phyloP scores from a whole-genome alignment of 2,329 filamentous ascomycete species.

The Ascochyta pisi region DNA sequence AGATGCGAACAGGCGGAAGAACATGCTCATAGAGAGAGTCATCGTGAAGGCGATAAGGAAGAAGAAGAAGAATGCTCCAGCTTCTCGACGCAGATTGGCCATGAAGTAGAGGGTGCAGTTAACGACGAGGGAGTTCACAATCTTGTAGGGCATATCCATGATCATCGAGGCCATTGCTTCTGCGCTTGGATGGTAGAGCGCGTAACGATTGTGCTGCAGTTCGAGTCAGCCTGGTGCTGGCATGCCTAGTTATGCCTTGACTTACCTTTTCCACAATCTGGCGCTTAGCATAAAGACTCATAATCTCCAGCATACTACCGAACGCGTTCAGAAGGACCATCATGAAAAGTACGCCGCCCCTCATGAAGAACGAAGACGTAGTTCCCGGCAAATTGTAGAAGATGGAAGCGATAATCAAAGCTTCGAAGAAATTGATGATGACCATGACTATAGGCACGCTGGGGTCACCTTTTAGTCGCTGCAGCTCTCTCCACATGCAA shows the following conservation, averaged over 20 bases:
- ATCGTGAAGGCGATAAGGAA: conserved; percentile 63
- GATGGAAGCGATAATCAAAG: conserved; percentile 65
- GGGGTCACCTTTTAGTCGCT: conserved; percentile 33
- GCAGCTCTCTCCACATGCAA: conserved; percentile 33
- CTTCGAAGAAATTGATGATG: conserved; percentile 73
- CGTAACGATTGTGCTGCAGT: conserved; percentile 74
- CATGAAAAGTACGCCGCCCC: conserved; percentile 65
- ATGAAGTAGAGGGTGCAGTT: conserved; percentile 84
- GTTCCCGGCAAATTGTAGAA: conserved; percentile 61
- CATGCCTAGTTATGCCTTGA: background rate
- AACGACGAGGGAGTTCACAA: conserved; percentile 72
- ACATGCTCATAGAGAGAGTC: conserved; percentile 78
- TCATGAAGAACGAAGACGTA: conserved; percentile 60
- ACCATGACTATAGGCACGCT: conserved; percentile 68
- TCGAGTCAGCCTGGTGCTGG: conserved; percentile 1
- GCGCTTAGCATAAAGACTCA: conserved; percentile 78
- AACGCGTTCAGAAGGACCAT: conserved; percentile 67
- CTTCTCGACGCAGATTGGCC: conserved; percentile 73
- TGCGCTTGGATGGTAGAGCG: conserved; percentile 85
- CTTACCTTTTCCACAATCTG: conserved; percentile 79
- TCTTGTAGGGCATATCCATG: conserved; percentile 77
- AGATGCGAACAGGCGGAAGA: conserved; percentile 79
- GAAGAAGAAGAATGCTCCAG: conserved; percentile 83
- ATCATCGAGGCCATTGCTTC: conserved; percentile 84
- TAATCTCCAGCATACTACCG: conserved; percentile 63